Conservation (phyloP, 805 yeast species). For the Kurtzmaniella cleridarum region DNA sequence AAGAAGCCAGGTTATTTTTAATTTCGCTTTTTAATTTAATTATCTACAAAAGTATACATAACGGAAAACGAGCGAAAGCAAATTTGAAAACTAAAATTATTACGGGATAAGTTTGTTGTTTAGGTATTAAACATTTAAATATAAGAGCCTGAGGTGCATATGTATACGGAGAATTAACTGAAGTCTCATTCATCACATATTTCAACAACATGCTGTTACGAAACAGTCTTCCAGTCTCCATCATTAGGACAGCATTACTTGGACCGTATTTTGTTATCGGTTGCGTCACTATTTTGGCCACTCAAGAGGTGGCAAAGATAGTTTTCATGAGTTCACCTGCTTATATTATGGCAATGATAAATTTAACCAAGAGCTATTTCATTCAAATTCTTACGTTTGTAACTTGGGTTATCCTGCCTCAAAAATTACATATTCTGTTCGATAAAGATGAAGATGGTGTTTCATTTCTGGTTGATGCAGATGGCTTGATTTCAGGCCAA, state of each 20-base stretch:
- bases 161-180: no score
- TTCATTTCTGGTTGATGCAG: slow-evolving; percentile 20
- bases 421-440: slow-evolving; percentile 46
- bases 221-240: slow-evolving; percentile 9
- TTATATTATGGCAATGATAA: slow-evolving; percentile 37
- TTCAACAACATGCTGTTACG: slow-evolving; percentile 1
- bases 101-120: no score
- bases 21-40: no score
- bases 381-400: slow-evolving; percentile 49
- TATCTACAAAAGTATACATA: no score
- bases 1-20: no score
- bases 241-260: slow-evolving; percentile 17
- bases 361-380: slow-evolving; percentile 55
- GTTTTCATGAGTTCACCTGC: slow-evolving; percentile 25
- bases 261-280: slow-evolving; percentile 19
- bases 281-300: slow-evolving; percentile 35
- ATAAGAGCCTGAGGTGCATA: no score
- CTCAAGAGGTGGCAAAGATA: slow-evolving; percentile 38
- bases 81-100: no score
- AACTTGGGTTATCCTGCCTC: slow-evolving; percentile 47
- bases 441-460: slow-evolving; percentile 24
- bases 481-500: slow-evolving; percentile 18
- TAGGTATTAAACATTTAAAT: no score
- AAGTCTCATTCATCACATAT: no score
- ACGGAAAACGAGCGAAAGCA: no score